A percentile compares a stretch with the other conserved stretches of the same genome.
Evolutionary conservation across 1,139 yeast genomes (phyloP).

Genomic region (Magnusiomyces starmeri): DNA sequence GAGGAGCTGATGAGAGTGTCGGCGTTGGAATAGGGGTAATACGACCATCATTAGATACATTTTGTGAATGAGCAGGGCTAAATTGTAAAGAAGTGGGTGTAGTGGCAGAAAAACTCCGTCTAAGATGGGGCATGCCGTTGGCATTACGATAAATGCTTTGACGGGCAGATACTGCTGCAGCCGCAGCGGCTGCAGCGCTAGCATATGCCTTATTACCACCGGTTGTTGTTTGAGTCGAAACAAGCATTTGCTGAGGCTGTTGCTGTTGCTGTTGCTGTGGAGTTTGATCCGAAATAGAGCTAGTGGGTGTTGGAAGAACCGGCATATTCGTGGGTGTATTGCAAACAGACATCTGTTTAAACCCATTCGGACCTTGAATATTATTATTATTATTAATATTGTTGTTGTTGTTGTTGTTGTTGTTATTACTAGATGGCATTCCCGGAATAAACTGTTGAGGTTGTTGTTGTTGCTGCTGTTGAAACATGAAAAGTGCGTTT

Average conservation of each 20-base stretch:
- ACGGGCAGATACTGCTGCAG: conserved; percentile 14
- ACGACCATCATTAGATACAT: too few species aligned
- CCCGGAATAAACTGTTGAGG: too few species aligned
- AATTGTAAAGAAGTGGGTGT: conserved; percentile 2
- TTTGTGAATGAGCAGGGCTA: too few species aligned
- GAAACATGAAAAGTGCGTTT: conserved; percentile 4
- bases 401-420: too few species aligned
- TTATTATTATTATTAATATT: too few species aligned
- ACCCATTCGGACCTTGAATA: not conserved
- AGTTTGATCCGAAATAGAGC: conserved; percentile 4
- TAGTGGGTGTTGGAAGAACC: conserved; percentile 2
- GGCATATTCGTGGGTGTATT: conserved; percentile 4
- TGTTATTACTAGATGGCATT: too few species aligned
- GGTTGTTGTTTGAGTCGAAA: too few species aligned
- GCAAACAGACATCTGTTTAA: not conserved
- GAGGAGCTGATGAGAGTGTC: too few species aligned
- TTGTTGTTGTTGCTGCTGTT: conserved; percentile 8
- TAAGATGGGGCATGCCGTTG: conserved; percentile 11
- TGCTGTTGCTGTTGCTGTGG: conserved; percentile 15
- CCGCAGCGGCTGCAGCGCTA: conserved; percentile 14
- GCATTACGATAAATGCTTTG: conserved; percentile 10
- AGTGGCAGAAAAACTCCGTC: conserved; percentile 5
- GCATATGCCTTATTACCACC: too few species aligned
- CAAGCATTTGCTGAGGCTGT: conserved; percentile 24
- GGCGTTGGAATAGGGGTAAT: too few species aligned